Evolutionary conservation across 176 grass and related monocot genomes (phyloP).

Genomic region (Rhynchospora breviuscula): DNA sequence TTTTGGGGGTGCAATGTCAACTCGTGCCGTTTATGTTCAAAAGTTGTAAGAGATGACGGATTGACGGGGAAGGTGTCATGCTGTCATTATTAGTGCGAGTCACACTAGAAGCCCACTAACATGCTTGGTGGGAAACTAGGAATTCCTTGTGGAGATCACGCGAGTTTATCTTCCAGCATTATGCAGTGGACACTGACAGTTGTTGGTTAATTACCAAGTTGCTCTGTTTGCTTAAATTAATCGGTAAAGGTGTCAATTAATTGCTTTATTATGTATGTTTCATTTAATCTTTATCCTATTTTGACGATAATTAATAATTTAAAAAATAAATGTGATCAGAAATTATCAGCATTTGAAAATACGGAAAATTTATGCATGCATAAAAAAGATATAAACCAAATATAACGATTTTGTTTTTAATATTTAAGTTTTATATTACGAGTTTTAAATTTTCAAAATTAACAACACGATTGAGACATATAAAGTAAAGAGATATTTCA

Average conservation of each 20-base stretch:
- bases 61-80: not conserved
- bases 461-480: not conserved
- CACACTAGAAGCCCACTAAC: conserved; percentile 3
- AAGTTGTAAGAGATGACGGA: not conserved
- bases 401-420: not conserved
- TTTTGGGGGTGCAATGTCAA: not conserved
- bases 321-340: not conserved
- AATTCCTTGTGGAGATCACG: not conserved
- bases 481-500: not conserved
- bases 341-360: not conserved
- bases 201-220: not conserved
- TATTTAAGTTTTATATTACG: not conserved
- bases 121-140: not conserved
- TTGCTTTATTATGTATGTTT: not conserved
- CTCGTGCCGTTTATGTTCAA: not conserved
- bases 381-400: not conserved
- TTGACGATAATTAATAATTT: not conserved
- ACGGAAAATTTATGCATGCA: not conserved
- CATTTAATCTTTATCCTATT: not conserved
- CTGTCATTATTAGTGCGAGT: not conserved
- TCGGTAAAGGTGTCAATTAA: no score
- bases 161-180: not conserved
- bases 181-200: not conserved
- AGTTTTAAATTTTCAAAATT: not conserved
- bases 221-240: not conserved